Base-by-base conservation (phyloP, 2,329 filamentous ascomycete genomes). In the Penicillium sclerotigenum region DNA sequence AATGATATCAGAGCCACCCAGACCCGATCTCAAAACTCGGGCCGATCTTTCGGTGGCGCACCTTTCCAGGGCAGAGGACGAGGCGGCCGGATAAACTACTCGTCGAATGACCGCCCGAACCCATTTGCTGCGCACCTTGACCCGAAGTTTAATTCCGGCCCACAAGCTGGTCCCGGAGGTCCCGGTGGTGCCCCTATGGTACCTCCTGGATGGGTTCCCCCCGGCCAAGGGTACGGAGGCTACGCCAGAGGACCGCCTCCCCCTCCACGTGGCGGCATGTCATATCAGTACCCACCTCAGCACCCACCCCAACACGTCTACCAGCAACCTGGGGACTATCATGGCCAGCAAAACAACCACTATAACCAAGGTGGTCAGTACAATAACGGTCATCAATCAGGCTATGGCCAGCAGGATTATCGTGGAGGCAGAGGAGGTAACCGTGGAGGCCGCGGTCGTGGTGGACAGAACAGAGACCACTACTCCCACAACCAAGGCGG, bases 1-100 rank as follows among this genome's bases (percentile, higher is more conserved):
- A 83, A 83, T 56, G 92, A 97, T 68, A 85, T 93, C 52, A 87
- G 92, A 61, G 81, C 83, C 8, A 83, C 92, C 41, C 85, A 86
- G 68, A 81, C 82, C 51, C 87, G 88, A 69, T 79, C 87, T 33
- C 79, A 83, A 52, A 82, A 83, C 58, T 80, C 82, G 22, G 87
- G 90, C n/a, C 83, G 90, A 51, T 83, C 82, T 46, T 85, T 85
- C 65, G 88, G 89, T 13, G 89, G 89, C 34, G 87, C 81, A 5
- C 86, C 86, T 18, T 77, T 89, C 43, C 72, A 75, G 56, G 77
- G 76, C 58, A 72, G 76, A 51, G 72, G 80, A 56, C 68, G 73
- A 56, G 75, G 79, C 52, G 76, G 81, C 31, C 78, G 77, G 18
- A 81, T 84, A 68, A 84, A 83, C 60, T 86, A 85, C 68, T 76